These are phyloP conservation scores for Chamaecyparis obtusa DNA, from an alignment of 75 land plant species.

Conservation along the genomic window DNA sequence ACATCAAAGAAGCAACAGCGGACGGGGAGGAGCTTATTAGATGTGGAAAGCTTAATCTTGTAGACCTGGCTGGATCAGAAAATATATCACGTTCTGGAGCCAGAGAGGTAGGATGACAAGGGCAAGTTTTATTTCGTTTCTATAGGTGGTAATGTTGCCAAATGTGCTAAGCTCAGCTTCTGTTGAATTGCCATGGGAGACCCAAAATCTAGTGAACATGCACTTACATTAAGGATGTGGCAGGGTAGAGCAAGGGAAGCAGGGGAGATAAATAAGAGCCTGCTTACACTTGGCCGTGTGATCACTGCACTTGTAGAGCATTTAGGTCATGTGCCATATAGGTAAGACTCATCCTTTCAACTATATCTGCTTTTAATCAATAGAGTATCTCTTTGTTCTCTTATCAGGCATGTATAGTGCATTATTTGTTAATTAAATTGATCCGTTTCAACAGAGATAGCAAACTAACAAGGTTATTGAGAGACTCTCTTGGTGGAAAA, in stretches of 20 bases:
- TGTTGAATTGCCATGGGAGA: background rate
- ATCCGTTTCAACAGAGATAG: conserved; percentile 54
- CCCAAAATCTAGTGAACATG: background rate
- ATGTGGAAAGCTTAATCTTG: conserved; percentile 90
- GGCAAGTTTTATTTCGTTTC: background rate
- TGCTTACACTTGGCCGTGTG: conserved; percentile 69
- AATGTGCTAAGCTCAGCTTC: background rate
- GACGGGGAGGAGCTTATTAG: conserved; percentile 84
- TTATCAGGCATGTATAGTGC: background rate
- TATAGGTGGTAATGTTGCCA: background rate
- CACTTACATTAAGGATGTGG: background rate
- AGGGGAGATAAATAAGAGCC: conserved; percentile 72
- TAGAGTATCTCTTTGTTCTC: background rate
- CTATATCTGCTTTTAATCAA: background rate
- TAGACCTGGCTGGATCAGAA: conserved; percentile 89
- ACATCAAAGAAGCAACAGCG: conserved; percentile 71
- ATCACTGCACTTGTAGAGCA: conserved; percentile 75
- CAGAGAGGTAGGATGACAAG: conserved; percentile 52
- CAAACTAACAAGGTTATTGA: conserved; percentile 69
- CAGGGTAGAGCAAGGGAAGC: conserved; percentile 81
- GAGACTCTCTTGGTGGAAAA: conserved; percentile 77
- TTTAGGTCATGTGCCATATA: conserved; percentile 73
- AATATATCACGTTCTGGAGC: conserved; percentile 90
- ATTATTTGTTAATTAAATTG: background rate
- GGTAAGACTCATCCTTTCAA: conserved; percentile 20